A percentile compares a stretch with the other conserved stretches of the same genome.
Evolutionary conservation across 179 eudicot genomes (phyloP).

Genomic region (Spinacia oleracea): DNA sequence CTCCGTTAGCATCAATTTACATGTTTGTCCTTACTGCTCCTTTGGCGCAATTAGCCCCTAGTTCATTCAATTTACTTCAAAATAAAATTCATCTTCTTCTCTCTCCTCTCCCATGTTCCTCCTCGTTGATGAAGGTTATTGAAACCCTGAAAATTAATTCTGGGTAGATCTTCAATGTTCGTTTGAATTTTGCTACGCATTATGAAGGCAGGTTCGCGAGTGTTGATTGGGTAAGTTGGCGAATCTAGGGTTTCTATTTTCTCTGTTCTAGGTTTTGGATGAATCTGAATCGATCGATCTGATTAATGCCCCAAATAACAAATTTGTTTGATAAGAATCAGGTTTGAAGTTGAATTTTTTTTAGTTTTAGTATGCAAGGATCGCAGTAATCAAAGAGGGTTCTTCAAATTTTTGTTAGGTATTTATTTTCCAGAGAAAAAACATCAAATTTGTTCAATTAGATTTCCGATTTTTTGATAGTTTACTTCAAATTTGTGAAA

Average conservation of each 20-base stretch:
- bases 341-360: neutral
- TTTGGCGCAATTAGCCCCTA: too few species aligned
- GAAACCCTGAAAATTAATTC: too few species aligned
- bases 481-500: neutral
- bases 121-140: too few species aligned
- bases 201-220: too few species aligned
- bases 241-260: neutral
- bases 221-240: too few species aligned
- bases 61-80: too few species aligned
- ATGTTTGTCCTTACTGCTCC: too few species aligned
- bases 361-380: constrained; percentile 26
- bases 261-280: constrained; percentile 8
- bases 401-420: constrained; percentile 33
- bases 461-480: neutral
- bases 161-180: too few species aligned
- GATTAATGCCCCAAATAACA: neutral
- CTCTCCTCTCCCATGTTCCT: too few species aligned
- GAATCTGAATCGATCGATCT: constrained; percentile 23
- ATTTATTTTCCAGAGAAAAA: constrained; percentile 10
- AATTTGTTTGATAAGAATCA: neutral
- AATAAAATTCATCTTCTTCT: too few species aligned
- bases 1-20: too few species aligned
- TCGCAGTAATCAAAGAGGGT: constrained; percentile 31
- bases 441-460: neutral
- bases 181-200: too few species aligned